Base-by-base conservation (phyloP, 768 basidiomycete species). In the Gymnopilus junonius region DNA sequence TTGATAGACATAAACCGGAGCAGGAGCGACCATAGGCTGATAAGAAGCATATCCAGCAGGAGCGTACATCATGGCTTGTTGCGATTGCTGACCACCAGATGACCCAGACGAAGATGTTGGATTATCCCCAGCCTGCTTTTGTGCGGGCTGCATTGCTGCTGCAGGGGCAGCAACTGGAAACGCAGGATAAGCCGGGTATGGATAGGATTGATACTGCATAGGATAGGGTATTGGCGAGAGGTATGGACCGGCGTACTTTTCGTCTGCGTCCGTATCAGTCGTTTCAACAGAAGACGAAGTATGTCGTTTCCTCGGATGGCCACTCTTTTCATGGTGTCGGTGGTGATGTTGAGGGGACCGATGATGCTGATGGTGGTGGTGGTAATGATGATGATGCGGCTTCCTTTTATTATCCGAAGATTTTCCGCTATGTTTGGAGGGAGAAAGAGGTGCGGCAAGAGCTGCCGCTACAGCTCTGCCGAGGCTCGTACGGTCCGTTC, bases 211-310 rank as follows among this genome's bases (percentile, higher is more conserved):
- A 39, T 62, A 71, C 4, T 60, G 67, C 35, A 65, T 67, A 1
- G 78, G 76, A 61, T 77, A 80, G 1, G 75, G 69, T 1, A 76
- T 68, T 0, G 76, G 68, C 35, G 76, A 67, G 4, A 74, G 67
- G 37, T 62, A 62, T 50, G 63, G 67, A 21, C 60, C 45, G 3
- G 59, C 27, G 2, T 37, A 53, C 45, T 68, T 67, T 14, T 32
- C 48, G 20, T 45, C 45, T 17, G 43, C 20, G 37, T 39, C 53
- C 35, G 58, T 46, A 34, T 62, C 46, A n/a, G 63, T 60, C 37
- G 54, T 63, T n/a, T 61, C 66, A 57, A 64, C 65, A n/a, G 66
- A 60, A n/a, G 58, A 59, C 63, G 61, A 59, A 58, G 58, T 62
- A 43, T 58, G 56, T 65, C 48, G 61, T 54, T 45, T 32, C 43